Conservation (phyloP, 1,139 yeast genomes). For the Pichia sp. region DNA sequence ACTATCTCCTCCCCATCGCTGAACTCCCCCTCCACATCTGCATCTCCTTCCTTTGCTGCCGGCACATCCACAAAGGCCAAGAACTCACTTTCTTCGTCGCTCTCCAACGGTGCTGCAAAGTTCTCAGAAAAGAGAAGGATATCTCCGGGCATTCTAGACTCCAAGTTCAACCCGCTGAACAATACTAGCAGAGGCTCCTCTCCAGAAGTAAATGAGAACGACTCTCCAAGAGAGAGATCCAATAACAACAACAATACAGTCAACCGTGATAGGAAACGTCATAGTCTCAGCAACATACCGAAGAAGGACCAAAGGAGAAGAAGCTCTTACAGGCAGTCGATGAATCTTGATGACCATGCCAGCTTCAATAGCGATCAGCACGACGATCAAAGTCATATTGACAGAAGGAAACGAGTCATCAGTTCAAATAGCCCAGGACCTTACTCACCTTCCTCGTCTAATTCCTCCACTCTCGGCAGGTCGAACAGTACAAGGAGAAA, state of each 20-base stretch:
- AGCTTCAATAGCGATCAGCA: not conserved
- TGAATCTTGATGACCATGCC: constrained; percentile 8
- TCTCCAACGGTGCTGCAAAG: not conserved
- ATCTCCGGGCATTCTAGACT: constrained; percentile 4
- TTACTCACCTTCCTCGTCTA: not conserved
- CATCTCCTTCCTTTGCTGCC: not conserved
- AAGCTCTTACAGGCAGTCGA: constrained; percentile 10
- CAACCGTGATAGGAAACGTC: not conserved
- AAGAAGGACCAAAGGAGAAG: constrained; percentile 8
- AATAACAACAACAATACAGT: not conserved
- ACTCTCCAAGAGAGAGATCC: not conserved
- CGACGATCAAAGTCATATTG: not conserved
- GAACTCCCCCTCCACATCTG: not conserved
- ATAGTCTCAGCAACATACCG: not conserved
- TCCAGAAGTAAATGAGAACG: not conserved
- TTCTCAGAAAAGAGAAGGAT: constrained; percentile 5
- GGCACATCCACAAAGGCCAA: not conserved
- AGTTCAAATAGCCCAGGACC: not conserved
- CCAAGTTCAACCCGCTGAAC: not conserved
- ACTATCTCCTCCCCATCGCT: not conserved
- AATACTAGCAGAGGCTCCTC: not conserved
- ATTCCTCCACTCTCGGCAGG: not conserved
- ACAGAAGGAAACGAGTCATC: not conserved
- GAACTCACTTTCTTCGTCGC: not conserved
- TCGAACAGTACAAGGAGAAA: constrained; percentile 10